A percentile compares a stretch with the other conserved stretches of the same genome.
These are phyloP conservation scores for Calocybe cyanea DNA, from an alignment of 768 basidiomycete species.

Conservation along the genomic window DNA sequence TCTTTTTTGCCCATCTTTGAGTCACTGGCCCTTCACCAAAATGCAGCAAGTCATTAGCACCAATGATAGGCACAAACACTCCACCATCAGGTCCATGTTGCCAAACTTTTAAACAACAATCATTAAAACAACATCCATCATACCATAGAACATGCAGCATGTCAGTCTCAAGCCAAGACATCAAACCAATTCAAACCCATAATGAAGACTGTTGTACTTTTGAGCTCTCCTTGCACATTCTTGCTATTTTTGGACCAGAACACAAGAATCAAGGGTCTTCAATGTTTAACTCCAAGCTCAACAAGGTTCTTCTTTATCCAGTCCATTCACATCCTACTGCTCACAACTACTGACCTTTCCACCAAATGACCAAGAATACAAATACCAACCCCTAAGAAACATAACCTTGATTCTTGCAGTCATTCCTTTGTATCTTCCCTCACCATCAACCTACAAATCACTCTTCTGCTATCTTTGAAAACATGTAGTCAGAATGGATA, in stretches of 20 bases:
- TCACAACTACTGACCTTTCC: conserved; percentile 58
- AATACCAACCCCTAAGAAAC: not conserved
- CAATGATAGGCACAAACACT: conserved; percentile 22
- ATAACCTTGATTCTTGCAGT: conserved; percentile 44
- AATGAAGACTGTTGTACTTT: conserved; percentile 22
- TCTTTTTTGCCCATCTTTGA: too few species aligned
- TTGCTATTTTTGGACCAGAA: conserved; percentile 38
- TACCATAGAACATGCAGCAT: too few species aligned
- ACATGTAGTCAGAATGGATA: too few species aligned
- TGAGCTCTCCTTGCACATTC: conserved; percentile 45
- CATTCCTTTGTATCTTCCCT: conserved; percentile 58
- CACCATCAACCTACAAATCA: conserved; percentile 54
- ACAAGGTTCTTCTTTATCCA: conserved; percentile 51
- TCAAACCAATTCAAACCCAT: conserved; percentile 23
- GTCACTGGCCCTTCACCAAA: too few species aligned
- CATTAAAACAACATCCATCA: too few species aligned
- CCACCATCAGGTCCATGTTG: conserved; percentile 35
- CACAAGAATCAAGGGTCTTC: conserved; percentile 9
- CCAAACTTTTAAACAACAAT: conserved; percentile 32
- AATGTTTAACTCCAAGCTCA: conserved; percentile 9
- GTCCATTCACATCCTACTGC: conserved; percentile 71
- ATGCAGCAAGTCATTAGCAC: conserved; percentile 18
- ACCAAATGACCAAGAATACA: conserved; percentile 13
- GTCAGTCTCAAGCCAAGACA: conserved; percentile 20
- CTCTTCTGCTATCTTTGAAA: conserved; percentile 65